Base-by-base conservation (phyloP, 108 stramenopile species). In the Cyclostephanos tholiformis region DNA sequence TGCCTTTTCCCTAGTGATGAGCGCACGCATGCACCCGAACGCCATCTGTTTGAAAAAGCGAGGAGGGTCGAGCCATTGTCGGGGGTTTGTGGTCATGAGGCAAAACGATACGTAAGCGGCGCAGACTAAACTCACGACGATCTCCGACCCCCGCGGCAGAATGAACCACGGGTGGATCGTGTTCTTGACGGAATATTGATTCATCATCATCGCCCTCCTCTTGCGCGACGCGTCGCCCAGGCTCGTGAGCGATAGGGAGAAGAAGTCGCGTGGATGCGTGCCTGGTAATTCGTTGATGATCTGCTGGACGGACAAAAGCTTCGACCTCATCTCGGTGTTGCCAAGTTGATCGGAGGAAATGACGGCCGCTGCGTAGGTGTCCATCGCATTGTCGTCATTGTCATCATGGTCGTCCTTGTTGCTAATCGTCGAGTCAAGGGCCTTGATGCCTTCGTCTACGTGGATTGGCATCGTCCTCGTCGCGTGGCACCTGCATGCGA, bases 191-290 rank as follows among this genome's bases (percentile, higher is more conserved):
- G 70, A 72, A 72, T 74, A 79, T 17, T 66, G 72, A 50, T 58
- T 65, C 80, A 65, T 66, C 86, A 76, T 39, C 51, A 65, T 36
- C 63, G 63, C 56, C 58, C 55, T 62, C 48, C 64, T 46, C 64
- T 59, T 62, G 11, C 49, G 62, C 0, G 46, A 56, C 20, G 84
- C 77, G 50, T 89, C 84, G 2, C 85, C 77, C 26, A 79, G 66
- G 66, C 67, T 81, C 25, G 87, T 85, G 35, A 92, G 63, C n/a
- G 86, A 62, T 11, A 96, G 64, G 7, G 88, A 84, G 19, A 96
- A 89, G 63, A 93, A 82, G 79, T 96, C 95, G 19, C 95, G 85
- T 2, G 92, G 86, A 48, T 86, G 82, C 19, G 90, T 88, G 9
- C 67, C 80, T 0, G 80, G 69, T 48, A 88, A 77, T 32, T 84